Base-by-base conservation (phyloP, 2,329 filamentous ascomycete genomes). In the Colletotrichum ledebouriae region DNA sequence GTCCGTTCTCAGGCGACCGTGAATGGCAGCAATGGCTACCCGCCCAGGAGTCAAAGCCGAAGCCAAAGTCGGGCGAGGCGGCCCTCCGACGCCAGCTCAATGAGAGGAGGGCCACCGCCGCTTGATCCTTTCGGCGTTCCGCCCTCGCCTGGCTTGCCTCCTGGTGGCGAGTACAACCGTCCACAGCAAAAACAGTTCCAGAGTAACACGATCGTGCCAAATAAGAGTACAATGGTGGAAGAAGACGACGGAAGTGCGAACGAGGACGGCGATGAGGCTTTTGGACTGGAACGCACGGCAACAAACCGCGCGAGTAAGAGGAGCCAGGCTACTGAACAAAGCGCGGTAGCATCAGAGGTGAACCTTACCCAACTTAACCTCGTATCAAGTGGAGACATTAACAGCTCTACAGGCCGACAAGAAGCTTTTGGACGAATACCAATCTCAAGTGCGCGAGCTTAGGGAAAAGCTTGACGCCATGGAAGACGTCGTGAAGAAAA, bases 221-320 rank as follows among this genome's bases (percentile, higher is more conserved):
- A 98, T 77, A 99, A 98, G 81, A 97, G 95, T 75, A 98, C 93
- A 0, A 94, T 98, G 90, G 89, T 98, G 1, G 96, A 99, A 78
- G 96, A 98, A 76, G 94, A 97, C 72, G 94, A 93, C 71, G 85
- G 84, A 20, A 81, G 80, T 20, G 86, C 87, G 15, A 76, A 89
- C 69, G 83, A 86, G 71, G 84, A 84, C 57, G 86, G 90, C 62
- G 87, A 85, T 62, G 88, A 90, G 75, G 85, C 87, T 2, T 92
- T 92, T 76, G 87, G 86, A 15, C 75, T 91, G 44, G 88, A 89
- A 72, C 69, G 73, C 77, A 73, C 53, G 67, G 71, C 60, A 65
- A 73, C 47, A 68, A 73, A 65, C 71, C 67, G 67, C 12, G 46
- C 60, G n/a, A 70, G 56, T 42, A 63, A 69, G 42, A 74, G 73